Evolutionary conservation across 805 yeast genomes (phyloP), one percentile per base, ranked within the genome.

Genomic region (Cyberlindnera xylosilytica): DNA sequence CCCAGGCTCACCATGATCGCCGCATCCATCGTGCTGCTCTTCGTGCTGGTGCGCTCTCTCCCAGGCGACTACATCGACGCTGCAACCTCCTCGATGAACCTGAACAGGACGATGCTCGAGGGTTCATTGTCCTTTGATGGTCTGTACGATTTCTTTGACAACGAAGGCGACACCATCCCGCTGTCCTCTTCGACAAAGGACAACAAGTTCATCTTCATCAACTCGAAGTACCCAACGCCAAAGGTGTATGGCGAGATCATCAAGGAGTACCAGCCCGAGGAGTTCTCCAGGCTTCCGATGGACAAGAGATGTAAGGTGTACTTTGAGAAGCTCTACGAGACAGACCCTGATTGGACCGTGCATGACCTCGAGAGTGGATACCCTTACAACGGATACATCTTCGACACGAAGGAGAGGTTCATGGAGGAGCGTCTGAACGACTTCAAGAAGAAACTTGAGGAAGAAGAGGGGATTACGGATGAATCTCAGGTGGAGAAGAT

Each of bases 331-430:
- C 42, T 58, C 3, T 45, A 50, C 26, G 36, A 42, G 26, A 16
- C 33, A 5, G 51, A 49, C n/a, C 59, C 60, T 4, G 38, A 54
- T 10, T 58, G 62, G 62, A 35, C 32, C 1, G 20, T 57, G 6
- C 44, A 52, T 9, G 56, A 51, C 4, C 28, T 58, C 15, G 60
- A 54, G 34, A 18, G 16, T 8, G 50, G 45, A 1, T 41, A 44
- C 32, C 45, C 46, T 6, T 55, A 57, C 38, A 47, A 56, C 31
- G 52, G 55, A 0, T 48, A 30, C 26, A 54, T 58, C 29, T 58
- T 57, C 36, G 60, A 56, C 26, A 55, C 58, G 4, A 54, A 52
- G 24, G 54, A 50, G 4, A 17, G 41, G 9, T 57, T 44, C 33
- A 12, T 57, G 9, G 43, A 44, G 20, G 54, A 53, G 8, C 41